phyloP scores from a whole-genome alignment of 2,329 filamentous ascomycete species.

The Phialophora chinensis region DNA sequence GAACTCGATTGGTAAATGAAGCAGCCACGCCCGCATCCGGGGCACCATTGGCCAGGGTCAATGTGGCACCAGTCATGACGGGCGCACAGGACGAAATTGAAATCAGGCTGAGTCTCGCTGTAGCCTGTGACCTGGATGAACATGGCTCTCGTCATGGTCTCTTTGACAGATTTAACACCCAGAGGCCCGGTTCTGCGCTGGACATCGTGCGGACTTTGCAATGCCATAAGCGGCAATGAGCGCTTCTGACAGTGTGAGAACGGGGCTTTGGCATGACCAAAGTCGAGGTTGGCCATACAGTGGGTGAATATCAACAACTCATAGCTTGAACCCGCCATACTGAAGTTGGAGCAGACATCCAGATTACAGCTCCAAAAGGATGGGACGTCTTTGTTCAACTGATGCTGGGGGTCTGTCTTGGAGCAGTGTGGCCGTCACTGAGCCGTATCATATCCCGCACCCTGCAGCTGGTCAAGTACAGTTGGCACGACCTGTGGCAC shows the following conservation, averaged over 20 bases:
- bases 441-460: not conserved
- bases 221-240: constrained; percentile 3
- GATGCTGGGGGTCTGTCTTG: not conserved
- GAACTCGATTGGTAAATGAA: too few relatives aligned
- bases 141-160: too few relatives aligned
- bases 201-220: not conserved
- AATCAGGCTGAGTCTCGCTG: too few relatives aligned
- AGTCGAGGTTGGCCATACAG: not conserved
- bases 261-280: not conserved
- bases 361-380: not conserved
- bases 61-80: too few relatives aligned
- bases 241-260: not conserved
- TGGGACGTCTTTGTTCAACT: not conserved
- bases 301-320: not conserved
- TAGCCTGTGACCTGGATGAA: too few relatives aligned
- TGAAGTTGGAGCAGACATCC: too few relatives aligned
- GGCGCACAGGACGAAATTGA: too few relatives aligned
- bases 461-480: not conserved
- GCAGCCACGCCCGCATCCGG: too few relatives aligned
- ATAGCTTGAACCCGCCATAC: too few relatives aligned
- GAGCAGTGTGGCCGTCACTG: not conserved
- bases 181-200: too few relatives aligned
- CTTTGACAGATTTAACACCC: too few relatives aligned
- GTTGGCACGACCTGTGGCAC: not conserved
- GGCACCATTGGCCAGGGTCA: too few relatives aligned